Evolutionary conservation across 768 basidiomycete genomes (phyloP).

Genomic region (Guyanaporus albipodus): DNA sequence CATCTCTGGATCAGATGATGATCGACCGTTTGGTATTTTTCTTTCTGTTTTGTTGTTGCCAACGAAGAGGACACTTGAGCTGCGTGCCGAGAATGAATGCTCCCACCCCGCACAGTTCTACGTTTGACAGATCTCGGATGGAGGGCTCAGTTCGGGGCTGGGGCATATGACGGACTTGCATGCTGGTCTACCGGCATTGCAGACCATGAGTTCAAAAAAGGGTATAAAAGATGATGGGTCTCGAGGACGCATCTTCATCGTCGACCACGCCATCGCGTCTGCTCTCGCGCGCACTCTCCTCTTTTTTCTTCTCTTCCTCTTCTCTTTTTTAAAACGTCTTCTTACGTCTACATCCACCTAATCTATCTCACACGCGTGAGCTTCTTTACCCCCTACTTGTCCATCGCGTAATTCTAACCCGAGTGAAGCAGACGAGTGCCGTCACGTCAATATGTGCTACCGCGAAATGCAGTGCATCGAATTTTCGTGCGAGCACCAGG

Average conservation of each 20-base stretch:
- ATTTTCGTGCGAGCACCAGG: conserved; percentile 38
- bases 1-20: conserved; percentile 1
- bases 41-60: background rate
- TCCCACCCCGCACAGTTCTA: conserved; percentile 1
- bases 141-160: background rate
- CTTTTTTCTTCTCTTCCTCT: background rate
- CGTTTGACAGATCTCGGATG: conserved; percentile 3
- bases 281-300: background rate
- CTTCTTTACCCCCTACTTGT: background rate
- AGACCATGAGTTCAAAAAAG: background rate
- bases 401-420: conserved; percentile 11
- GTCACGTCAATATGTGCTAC: conserved; percentile 38
- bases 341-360: conserved; percentile 12
- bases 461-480: conserved; percentile 37
- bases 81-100: background rate
- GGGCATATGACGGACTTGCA: background rate
- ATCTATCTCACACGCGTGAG: conserved; percentile 24
- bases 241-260: background rate
- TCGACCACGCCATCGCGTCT: background rate
- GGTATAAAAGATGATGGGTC: background rate
- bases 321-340: background rate
- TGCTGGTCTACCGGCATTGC: background rate
- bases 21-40: background rate
- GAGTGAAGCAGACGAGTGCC: conserved; percentile 7
- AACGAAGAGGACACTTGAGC: background rate